Evolutionary conservation across 2,329 filamentous ascomycete genomes (phyloP), one percentile per base, ranked within the genome.

Genomic region (Aspergillus fischeri): DNA sequence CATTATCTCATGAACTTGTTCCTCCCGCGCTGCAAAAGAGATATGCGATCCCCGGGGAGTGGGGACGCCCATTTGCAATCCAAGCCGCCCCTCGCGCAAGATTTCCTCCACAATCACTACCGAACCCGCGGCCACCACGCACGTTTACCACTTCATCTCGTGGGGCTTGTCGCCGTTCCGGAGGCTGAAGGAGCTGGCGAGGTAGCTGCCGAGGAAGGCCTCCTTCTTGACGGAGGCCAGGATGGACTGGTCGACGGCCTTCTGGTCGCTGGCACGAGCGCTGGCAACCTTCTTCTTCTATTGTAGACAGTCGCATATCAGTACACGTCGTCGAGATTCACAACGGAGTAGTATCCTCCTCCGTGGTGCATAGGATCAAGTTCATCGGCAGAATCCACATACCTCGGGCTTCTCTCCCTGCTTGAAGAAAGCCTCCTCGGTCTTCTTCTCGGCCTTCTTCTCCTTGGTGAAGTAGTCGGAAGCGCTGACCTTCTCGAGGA

Each of bases 141-240:
- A 68, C 67, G 72, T 86, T 82, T 97, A 99, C 87, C 93, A 99
- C 83, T 91, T 90, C 94, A 99, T 97, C 88, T 96, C 91, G 84
- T 99, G 94, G 82, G 94, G 94, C 89, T 93, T 92, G 86, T 99
- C 93, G 77, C 94, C 94, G 86, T 92, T 97, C 83, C 93, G 90
- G 81, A 99, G 88, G 87, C 90, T 95, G 90, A 99, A 99, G 78
- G 89, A 91, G 81, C 89, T 91, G 77, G 86, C 86, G 73, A 99
- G 91, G 87, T 99, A 99, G 83, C 88, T 91, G 78, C 87, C 81
- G 73, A 99, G 90, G 81, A 93, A 84, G 71, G 92, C 89, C 80
- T 96, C 92, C 88, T 97, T 97, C 90, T 97, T 97, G 86, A 99
- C 94, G 81, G 83, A 90, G 81, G 91, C 86, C 73, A 99, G 82